A percentile compares a stretch with the other conserved stretches of the same genome.
Conservation (phyloP, 306 rosid genomes). For the Casuarina cunninghamiana region DNA sequence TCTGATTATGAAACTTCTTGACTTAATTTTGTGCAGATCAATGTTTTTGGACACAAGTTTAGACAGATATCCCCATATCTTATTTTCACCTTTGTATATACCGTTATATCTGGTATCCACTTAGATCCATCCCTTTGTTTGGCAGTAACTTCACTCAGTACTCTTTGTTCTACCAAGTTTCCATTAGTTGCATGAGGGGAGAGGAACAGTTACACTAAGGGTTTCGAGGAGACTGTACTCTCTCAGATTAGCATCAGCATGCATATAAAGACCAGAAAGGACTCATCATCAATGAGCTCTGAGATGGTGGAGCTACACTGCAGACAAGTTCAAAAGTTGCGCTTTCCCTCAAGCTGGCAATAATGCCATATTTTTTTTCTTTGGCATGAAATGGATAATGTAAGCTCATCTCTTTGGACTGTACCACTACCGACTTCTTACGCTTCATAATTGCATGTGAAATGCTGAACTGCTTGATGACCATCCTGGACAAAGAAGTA, state of each 20-base stretch:
- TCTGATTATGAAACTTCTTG: not conserved
- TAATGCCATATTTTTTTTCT: not conserved
- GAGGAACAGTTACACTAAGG: not conserved
- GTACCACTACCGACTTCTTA: not conserved
- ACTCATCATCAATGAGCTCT: not conserved
- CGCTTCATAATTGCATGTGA: not conserved
- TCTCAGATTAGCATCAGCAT: not conserved
- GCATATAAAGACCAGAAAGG: not conserved
- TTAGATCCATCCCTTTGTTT: not conserved
- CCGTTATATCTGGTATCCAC: not conserved
- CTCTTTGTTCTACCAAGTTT: not conserved
- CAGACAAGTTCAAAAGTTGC: not conserved
- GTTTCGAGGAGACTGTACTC: not conserved
- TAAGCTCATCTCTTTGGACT: not conserved
- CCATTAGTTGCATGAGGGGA: not conserved
- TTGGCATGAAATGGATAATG: not conserved
- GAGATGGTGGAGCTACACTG: not conserved
- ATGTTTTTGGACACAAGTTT: not conserved
- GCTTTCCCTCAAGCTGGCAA: not conserved
- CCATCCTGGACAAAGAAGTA: not conserved
- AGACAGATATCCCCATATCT: not conserved
- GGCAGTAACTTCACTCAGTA: not conserved
- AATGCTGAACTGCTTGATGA: not conserved
- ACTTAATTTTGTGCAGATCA: not conserved
- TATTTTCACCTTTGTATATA: not conserved